These are phyloP conservation scores for Fusarium dlaminii DNA, from an alignment of 2,329 filamentous ascomycete species.

Conservation along the genomic window DNA sequence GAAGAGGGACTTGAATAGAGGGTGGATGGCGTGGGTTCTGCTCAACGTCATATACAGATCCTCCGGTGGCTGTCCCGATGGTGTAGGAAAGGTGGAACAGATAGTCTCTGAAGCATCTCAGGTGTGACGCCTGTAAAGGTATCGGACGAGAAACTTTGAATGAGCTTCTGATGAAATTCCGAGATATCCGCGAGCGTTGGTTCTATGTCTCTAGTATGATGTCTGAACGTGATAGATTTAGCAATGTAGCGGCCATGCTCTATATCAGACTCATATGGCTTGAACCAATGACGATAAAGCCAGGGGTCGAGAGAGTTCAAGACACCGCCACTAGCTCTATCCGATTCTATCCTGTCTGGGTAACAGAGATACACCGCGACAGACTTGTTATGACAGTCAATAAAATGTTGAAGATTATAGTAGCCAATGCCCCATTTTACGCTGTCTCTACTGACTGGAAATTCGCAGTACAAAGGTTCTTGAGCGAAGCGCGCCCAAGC, in stretches of 20 bases:
- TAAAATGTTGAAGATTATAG: neutral
- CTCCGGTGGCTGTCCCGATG: neutral
- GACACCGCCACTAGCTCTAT: neutral
- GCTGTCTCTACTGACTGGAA: neutral
- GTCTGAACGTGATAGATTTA: neutral
- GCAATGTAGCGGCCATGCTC: neutral
- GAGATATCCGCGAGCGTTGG: neutral
- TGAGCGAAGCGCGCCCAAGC: neutral
- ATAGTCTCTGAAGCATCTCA: neutral
- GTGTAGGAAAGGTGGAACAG: neutral
- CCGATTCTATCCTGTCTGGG: neutral
- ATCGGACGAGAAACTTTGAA: neutral
- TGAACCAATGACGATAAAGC: slow-evolving; percentile 10
- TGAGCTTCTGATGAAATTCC: neutral
- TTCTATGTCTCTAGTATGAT: neutral
- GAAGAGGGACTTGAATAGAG: neutral
- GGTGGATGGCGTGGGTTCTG: neutral
- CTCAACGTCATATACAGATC: neutral
- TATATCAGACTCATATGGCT: neutral
- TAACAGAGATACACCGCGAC: neutral
- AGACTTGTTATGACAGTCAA: neutral
- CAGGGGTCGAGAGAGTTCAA: slow-evolving; percentile 2
- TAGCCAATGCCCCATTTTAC: neutral
- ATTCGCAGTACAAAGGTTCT: neutral
- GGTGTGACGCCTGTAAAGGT: neutral